Evolutionary conservation across 2,329 filamentous ascomycete species (phyloP).

Genomic region (Fusarium albosuccineum): DNA sequence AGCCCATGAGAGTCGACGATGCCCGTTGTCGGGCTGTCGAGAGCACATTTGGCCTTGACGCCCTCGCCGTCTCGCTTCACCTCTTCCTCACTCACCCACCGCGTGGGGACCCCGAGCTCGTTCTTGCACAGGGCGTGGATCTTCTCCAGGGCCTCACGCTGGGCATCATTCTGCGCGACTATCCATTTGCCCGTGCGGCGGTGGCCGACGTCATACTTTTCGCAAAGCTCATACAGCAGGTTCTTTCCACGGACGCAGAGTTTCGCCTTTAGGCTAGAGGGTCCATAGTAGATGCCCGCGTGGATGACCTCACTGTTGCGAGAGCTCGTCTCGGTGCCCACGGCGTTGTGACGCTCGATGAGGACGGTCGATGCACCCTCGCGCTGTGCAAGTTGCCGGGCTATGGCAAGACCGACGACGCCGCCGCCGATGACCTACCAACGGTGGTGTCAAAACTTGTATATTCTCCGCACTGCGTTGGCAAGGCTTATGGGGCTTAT

Average conservation of each 20-base stretch:
- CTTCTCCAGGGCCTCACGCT: constrained; percentile 72
- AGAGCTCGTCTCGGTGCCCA: constrained; percentile 88
- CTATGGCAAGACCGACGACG: constrained; percentile 84
- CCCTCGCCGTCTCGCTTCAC: constrained; percentile 77
- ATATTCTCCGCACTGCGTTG: background rate
- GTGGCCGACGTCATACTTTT: constrained; percentile 74
- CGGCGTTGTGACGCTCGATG: constrained; percentile 80
- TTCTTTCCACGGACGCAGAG: constrained; percentile 84
- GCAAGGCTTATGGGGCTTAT: background rate
- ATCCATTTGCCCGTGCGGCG: constrained; percentile 92
- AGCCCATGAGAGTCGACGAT: constrained; percentile 90
- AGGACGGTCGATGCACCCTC: constrained; percentile 77
- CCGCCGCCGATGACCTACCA: constrained; percentile 68
- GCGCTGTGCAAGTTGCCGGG: constrained; percentile 76
- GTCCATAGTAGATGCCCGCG: constrained; percentile 91
- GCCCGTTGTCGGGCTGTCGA: constrained; percentile 89
- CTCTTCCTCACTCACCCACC: constrained; percentile 75
- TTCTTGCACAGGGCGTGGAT: constrained; percentile 61
- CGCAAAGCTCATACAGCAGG: constrained; percentile 84
- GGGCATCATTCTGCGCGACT: constrained; percentile 82
- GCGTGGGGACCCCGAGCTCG: constrained; percentile 72
- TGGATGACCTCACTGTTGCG: constrained; percentile 98
- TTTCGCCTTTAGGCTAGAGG: constrained; percentile 79
- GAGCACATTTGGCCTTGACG: constrained; percentile 74
- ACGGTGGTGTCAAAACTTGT: constrained; percentile 6